Evolutionary conservation across 2,329 filamentous ascomycete species (phyloP).

Genomic region (Paracorniculantispora psalliotae): DNA sequence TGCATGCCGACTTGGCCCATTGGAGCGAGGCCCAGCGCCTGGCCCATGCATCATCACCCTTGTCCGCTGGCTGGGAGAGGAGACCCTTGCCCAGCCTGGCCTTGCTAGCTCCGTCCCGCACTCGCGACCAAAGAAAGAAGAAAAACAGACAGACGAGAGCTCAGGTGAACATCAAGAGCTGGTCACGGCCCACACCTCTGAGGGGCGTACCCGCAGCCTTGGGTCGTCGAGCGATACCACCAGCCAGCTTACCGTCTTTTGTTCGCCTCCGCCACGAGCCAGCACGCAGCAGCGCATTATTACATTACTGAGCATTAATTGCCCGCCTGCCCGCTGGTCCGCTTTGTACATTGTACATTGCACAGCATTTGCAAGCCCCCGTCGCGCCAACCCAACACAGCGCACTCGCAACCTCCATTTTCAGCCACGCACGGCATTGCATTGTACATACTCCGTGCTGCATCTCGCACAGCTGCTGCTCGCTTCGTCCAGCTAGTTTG

Average conservation of each 20-base stretch:
- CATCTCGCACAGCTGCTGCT: slow-evolving; percentile 7
- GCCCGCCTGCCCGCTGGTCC: not conserved
- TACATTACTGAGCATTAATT: not conserved
- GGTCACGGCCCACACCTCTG: not conserved
- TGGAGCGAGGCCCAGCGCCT: not conserved
- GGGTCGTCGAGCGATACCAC: not conserved
- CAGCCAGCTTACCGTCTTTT: slow-evolving; percentile 12
- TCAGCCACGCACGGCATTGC: slow-evolving; percentile 12
- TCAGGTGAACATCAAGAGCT: slow-evolving; percentile 3
- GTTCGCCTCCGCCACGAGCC: slow-evolving; percentile 3
- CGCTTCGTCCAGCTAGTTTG: slow-evolving; percentile 1
- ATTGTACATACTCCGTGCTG: slow-evolving; percentile 10
- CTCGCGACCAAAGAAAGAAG: not conserved
- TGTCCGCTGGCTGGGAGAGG: not conserved
- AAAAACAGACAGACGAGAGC: slow-evolving; percentile 2
- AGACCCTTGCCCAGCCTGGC: slow-evolving; percentile 8
- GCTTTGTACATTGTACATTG: not conserved
- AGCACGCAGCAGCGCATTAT: not conserved
- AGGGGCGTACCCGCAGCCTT: slow-evolving; percentile 12
- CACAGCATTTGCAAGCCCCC: not conserved
- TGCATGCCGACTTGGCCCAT: slow-evolving; percentile 5
- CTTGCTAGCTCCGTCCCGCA: slow-evolving; percentile 5
- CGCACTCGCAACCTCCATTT: slow-evolving; percentile 6
- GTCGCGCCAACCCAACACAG: not conserved
- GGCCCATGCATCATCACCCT: slow-evolving; percentile 9